Conservation (phyloP, 2,329 filamentous ascomycete genomes). For the Colletotrichum shisoi region DNA sequence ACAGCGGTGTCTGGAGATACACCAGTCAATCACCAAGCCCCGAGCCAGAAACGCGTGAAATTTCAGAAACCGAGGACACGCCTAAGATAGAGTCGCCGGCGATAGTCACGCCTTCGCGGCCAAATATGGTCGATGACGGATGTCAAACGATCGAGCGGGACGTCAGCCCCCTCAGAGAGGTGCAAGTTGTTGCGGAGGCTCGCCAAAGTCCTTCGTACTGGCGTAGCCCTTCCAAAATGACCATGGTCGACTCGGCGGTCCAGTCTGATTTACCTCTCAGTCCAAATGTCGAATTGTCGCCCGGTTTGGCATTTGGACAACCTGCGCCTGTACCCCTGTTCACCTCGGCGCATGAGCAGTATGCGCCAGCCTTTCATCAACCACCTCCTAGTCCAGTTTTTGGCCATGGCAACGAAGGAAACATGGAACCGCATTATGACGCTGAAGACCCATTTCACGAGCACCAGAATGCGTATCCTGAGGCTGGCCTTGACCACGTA, state of each 20-base stretch:
- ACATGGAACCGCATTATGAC: constrained; percentile 22
- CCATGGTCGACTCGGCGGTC: constrained; percentile 35
- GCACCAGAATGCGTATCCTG: constrained; percentile 24
- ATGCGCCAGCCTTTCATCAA: constrained; percentile 28
- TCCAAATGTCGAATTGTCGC: not conserved
- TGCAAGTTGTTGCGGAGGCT: constrained; percentile 36
- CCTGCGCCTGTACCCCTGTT: constrained; percentile 24
- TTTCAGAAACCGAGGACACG: constrained; percentile 41
- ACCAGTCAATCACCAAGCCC: constrained; percentile 75
- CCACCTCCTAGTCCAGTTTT: constrained; percentile 21
- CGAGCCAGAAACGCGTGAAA: constrained; percentile 55
- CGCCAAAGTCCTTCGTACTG: constrained; percentile 22
- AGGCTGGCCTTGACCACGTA: constrained; percentile 25
- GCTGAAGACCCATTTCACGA: constrained; percentile 16
- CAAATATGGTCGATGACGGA: constrained; percentile 45
- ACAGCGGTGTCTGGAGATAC: constrained; percentile 77
- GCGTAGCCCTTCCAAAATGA: constrained; percentile 33
- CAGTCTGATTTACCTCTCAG: constrained; percentile 22
- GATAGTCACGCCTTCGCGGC: constrained; percentile 37
- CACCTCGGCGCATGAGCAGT: constrained; percentile 25
- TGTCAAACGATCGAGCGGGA: constrained; percentile 46
- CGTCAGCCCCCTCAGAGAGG: constrained; percentile 36
- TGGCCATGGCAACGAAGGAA: constrained; percentile 11
- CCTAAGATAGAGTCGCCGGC: constrained; percentile 24
- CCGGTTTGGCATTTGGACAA: constrained; percentile 18